Base-by-base conservation (phyloP, 306 rosid genomes). In the Luffa acutangula region DNA sequence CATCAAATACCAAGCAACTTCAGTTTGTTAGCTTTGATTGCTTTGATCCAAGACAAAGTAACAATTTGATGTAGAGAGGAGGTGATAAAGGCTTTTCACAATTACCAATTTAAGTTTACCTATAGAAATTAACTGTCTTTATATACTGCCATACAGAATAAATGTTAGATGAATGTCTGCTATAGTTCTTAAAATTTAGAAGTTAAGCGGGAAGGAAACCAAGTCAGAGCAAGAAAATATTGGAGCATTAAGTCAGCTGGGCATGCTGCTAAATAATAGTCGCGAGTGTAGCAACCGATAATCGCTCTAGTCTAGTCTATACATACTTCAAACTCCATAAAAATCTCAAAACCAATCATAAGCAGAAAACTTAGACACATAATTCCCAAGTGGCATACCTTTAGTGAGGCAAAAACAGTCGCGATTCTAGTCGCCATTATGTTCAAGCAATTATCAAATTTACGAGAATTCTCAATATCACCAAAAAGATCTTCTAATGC, bases 391-490 rank as follows among this genome's bases (percentile, higher is more conserved):
- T 71, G 49, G 10, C 9, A 77, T 79, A 94, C 98, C 93, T 91
- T 95, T 60, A 92, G 51, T 39, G 97, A 95, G 78, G 98, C 98
- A 83, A 95, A 95, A 82, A 95, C 96, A 20, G 98, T 95, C 64
- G 97, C 97, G 15, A 95, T 79, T 84, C 98, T 90, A 85, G 78
- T 90, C 15, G 97, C 96, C 98, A 91, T 92, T 76, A 15, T 78
- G 77, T 85, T 88, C 90, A 95, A 80, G 90, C 90, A 82, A 45
- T 86, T 81, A 82, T 90, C 86, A 56, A 87, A 84, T 86, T 80
- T 91, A 75, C 86, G 90, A 82, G 89, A 25, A 80, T 90, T 91
- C 80, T 82, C 92, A 51, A 62, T n/a, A 75, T 78, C 77, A 63
- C 93, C 97, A 56, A 84, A 90, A 75, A 95, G 93, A 65, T 95